These are phyloP conservation scores for Aegilops longissima DNA, from an alignment of 176 grass and related monocot genomes.

Conservation along the genomic window DNA sequence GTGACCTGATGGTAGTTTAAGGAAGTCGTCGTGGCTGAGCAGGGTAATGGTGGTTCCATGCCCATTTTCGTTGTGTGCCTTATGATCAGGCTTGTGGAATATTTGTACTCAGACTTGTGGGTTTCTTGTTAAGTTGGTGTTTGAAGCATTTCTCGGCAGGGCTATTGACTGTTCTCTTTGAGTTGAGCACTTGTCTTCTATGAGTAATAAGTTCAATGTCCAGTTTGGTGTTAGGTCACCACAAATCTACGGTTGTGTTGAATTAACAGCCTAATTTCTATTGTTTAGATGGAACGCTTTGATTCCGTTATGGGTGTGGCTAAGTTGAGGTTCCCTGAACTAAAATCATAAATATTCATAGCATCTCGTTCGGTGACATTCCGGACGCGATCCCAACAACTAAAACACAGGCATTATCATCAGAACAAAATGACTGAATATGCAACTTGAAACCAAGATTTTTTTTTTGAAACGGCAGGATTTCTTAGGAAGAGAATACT, in stretches of 20 bases:
- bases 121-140: not conserved
- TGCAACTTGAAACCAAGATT: too few relatives aligned
- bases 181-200: not conserved
- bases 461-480: too few relatives aligned
- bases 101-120: constrained; percentile 9
- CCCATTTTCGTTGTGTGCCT: not conserved
- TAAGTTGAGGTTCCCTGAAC: too few relatives aligned
- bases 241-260: not conserved
- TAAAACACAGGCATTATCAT: too few relatives aligned
- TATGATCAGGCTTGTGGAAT: not conserved
- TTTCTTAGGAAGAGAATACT: too few relatives aligned
- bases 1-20: constrained; percentile 54
- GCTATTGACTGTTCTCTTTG: not conserved
- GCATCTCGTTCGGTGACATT: too few relatives aligned
- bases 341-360: too few relatives aligned
- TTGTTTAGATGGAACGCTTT: not conserved
- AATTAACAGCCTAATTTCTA: not conserved
- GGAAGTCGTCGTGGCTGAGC: not conserved
- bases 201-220: not conserved
- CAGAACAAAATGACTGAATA: too few relatives aligned
- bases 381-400: too few relatives aligned
- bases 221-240: not conserved
- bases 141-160: not conserved
- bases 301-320: not conserved
- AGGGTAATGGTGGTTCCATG: not conserved